Conservation (phyloP, 129 eudicot genomes). For the Glebionis coronaria region DNA sequence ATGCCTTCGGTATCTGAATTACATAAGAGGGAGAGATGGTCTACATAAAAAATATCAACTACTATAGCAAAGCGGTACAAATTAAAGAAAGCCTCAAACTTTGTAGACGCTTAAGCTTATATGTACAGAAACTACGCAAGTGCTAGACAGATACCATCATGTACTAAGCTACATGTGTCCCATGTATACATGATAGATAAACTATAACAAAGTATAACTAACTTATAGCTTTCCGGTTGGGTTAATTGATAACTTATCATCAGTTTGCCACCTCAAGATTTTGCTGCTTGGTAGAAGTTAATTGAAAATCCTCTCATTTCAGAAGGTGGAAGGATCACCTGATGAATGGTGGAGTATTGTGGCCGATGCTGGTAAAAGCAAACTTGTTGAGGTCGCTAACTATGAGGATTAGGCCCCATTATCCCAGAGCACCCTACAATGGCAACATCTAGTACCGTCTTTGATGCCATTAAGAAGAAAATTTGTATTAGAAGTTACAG, state of each 20-base stretch:
- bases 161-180: constrained; percentile 3
- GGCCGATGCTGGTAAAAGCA: constrained; percentile 30
- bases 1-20: not conserved
- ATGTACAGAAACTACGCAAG: constrained; percentile 23
- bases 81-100: constrained; percentile 22
- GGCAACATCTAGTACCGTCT: constrained; percentile 17
- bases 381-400: constrained; percentile 25
- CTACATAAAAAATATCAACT: constrained; percentile 7
- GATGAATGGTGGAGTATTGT: constrained; percentile 29
- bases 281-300: constrained; percentile 34
- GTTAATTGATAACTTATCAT: not conserved
- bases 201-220: constrained; percentile 18
- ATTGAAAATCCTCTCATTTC: constrained; percentile 24
- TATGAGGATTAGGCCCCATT: constrained; percentile 12
- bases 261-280: constrained; percentile 24
- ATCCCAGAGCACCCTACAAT: constrained; percentile 26
- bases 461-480: constrained; percentile 37
- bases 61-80: constrained; percentile 22
- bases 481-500: constrained; percentile 15
- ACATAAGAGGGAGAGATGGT: not conserved
- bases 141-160: constrained; percentile 22
- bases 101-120: constrained; percentile 16
- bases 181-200: constrained; percentile 6
- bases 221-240: constrained; percentile 10
- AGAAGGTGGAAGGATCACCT: constrained; percentile 27